A percentile compares a stretch with the other conserved stretches of the same genome.
These are phyloP conservation scores for Leccinum ochraceum DNA, from an alignment of 768 basidiomycete species.

Conservation along the genomic window DNA sequence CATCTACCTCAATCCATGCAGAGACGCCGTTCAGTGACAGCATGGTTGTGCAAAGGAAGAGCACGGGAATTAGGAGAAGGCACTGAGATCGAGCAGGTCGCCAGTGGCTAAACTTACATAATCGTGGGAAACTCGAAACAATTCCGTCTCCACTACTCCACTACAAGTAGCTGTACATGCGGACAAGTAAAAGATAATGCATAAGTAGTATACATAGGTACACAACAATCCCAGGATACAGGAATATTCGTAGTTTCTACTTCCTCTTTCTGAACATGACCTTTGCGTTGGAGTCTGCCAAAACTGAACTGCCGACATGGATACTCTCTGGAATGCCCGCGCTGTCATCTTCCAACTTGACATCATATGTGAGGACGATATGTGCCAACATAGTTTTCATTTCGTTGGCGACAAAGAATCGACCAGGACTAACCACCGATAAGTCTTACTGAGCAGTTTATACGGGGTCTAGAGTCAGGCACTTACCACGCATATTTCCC, in stretches of 20 bases:
- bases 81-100: neutral
- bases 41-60: constrained; percentile 17
- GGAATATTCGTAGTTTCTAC: neutral
- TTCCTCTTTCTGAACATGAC: constrained; percentile 7
- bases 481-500: neutral
- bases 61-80: neutral
- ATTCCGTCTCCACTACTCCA: neutral
- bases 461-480: constrained; percentile 9
- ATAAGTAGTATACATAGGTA: too few relatives aligned
- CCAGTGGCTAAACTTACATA: neutral
- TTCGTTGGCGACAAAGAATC: constrained; percentile 44
- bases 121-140: neutral
- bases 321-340: neutral
- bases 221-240: neutral
- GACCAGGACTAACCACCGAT: constrained; percentile 8
- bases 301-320: neutral
- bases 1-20: constrained; percentile 33
- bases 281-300: neutral
- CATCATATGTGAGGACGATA: constrained; percentile 33
- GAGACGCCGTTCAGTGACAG: constrained; percentile 21
- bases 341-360: constrained; percentile 4
- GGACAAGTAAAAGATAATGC: neutral
- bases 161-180: too few relatives aligned
- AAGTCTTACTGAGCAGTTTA: neutral
- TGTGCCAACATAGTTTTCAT: constrained; percentile 49